Evolutionary conservation across 2,329 filamentous ascomycete genomes (phyloP).

Genomic region (Ustulina deusta): DNA sequence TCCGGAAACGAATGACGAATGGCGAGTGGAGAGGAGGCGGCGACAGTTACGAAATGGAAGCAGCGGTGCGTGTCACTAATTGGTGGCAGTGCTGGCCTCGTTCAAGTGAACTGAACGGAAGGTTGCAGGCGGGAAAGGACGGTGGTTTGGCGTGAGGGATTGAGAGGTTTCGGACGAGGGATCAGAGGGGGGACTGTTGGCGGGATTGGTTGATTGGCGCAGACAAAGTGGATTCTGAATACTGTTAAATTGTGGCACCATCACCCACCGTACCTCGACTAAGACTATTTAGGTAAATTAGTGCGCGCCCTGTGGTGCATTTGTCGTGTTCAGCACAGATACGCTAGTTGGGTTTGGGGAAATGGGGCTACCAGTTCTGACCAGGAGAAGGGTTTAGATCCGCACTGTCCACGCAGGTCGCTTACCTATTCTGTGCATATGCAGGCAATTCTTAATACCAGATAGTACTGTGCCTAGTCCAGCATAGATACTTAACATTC

Average conservation of each 20-base stretch:
- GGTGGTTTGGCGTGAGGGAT: slow-evolving; percentile 17
- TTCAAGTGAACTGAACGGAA: slow-evolving; percentile 29
- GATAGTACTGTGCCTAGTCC: too few relatives aligned
- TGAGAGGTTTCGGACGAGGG: slow-evolving; percentile 9
- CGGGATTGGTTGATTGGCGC: slow-evolving; percentile 2
- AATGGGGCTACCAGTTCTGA: slow-evolving; percentile 14
- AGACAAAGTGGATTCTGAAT: not conserved
- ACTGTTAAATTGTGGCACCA: not conserved
- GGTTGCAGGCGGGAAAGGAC: slow-evolving; percentile 27
- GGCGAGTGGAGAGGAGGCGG: slow-evolving; percentile 29
- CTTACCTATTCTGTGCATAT: slow-evolving; percentile 26
- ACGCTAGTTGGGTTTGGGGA: slow-evolving; percentile 10
- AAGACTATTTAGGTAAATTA: not conserved
- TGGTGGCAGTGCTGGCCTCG: slow-evolving; percentile 40
- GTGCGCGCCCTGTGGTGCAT: not conserved
- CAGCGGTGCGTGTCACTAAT: slow-evolving; percentile 28
- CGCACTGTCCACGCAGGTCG: slow-evolving; percentile 16
- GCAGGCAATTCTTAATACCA: too few relatives aligned
- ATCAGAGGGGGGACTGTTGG: not conserved
- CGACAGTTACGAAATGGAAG: slow-evolving; percentile 31
- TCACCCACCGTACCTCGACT: not conserved
- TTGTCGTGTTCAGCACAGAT: not conserved
- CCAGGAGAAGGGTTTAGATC: slow-evolving; percentile 1
- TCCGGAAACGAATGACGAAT: slow-evolving; percentile 48
- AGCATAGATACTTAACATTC: not conserved